Conservation (phyloP, 2,329 filamentous ascomycete genomes). For the Sporothrix mexicana region DNA sequence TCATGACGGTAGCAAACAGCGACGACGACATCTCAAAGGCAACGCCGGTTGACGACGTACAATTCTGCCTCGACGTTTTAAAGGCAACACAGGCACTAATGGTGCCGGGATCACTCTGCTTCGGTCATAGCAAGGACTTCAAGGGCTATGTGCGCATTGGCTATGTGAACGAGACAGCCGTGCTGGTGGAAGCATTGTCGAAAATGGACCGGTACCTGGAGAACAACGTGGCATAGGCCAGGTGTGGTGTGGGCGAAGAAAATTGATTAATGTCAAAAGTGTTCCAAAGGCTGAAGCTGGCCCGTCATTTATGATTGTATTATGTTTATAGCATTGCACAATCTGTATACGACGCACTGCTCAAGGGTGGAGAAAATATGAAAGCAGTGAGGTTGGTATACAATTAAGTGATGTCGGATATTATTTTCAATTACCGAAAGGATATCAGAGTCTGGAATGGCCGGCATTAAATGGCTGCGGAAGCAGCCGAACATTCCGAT, state of each 20-base stretch:
- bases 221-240: conserved; percentile 40
- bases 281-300: not conserved
- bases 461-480: not conserved
- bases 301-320: not conserved
- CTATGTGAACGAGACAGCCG: conserved; percentile 72
- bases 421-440: not conserved
- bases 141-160: conserved; percentile 78
- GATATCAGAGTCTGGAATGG: not conserved
- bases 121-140: conserved; percentile 70
- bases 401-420: not conserved
- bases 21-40: not conserved
- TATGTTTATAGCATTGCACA: not conserved
- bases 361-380: not conserved
- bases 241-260: no score
- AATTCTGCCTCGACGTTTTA: conserved; percentile 71
- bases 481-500: not conserved
- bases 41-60: conserved; percentile 71
- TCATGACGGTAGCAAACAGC: conserved; percentile 59
- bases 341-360: not conserved
- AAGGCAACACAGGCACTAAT: conserved; percentile 75
- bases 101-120: conserved; percentile 74
- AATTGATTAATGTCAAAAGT: not conserved
- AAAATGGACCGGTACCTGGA: conserved; percentile 51
- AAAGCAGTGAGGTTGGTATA: not conserved
- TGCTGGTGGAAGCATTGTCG: conserved; percentile 70